phyloP scores from a whole-genome alignment of 805 yeast species.

The Kuraishia capsulata region DNA sequence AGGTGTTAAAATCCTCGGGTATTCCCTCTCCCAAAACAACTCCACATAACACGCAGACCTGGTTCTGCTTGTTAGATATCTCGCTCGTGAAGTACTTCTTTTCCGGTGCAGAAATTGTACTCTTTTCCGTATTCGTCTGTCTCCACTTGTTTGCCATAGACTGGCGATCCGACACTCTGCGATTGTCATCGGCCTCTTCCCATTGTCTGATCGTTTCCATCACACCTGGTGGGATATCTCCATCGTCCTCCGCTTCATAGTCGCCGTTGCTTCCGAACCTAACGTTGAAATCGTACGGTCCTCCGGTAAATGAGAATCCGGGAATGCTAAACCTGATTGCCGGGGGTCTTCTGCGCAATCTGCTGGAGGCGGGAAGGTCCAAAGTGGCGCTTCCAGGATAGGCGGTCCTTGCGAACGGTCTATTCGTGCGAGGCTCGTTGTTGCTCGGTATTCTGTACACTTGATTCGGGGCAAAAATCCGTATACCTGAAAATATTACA shows the following conservation, averaged over 20 bases:
- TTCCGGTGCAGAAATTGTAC: slow-evolving; percentile 8
- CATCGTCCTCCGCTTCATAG: slow-evolving; percentile 10
- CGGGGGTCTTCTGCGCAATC: no score
- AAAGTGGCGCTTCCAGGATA: not conserved
- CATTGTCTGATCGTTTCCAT: slow-evolving; percentile 18
- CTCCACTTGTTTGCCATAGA: slow-evolving; percentile 13
- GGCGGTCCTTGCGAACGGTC: not conserved
- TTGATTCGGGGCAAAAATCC: slow-evolving; percentile 1
- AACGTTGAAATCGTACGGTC: no score
- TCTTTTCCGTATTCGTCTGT: slow-evolving; percentile 7
- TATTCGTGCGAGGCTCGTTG: not conserved
- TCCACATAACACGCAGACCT: slow-evolving; percentile 64
- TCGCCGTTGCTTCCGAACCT: no score
- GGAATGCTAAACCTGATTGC: no score
- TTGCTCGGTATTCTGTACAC: not conserved
- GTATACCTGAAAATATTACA: no score
- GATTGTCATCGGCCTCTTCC: slow-evolving; percentile 19
- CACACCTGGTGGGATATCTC: slow-evolving; percentile 16
- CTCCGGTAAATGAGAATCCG: no score
- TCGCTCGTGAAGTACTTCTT: slow-evolving; percentile 12
- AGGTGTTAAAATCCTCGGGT: slow-evolving; percentile 35
- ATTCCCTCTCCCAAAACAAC: slow-evolving; percentile 66
- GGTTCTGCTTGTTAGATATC: slow-evolving; percentile 24
- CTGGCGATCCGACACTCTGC: slow-evolving; percentile 12
- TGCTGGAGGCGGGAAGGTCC: no score